phyloP scores from a whole-genome alignment of 306 rosid genomes.

The Quercus variabilis region DNA sequence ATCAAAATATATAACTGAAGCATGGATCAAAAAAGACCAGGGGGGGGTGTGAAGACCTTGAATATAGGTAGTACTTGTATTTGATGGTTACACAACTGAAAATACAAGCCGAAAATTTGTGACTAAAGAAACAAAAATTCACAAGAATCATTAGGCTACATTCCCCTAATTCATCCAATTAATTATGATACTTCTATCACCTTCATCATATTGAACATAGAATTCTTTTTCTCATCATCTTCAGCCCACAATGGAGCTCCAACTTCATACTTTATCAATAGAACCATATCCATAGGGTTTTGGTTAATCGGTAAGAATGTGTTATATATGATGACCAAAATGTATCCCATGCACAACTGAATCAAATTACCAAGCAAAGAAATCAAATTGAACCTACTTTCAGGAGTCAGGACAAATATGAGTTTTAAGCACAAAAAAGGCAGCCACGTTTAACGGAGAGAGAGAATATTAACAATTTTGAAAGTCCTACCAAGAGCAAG shows the following conservation, averaged over 20 bases:
- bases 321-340: background rate
- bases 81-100: background rate
- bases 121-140: background rate
- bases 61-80: background rate
- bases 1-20: conserved; percentile 18
- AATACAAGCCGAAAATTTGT: background rate
- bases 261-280: background rate
- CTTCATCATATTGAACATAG: background rate
- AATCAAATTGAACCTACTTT: background rate
- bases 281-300: background rate
- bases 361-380: background rate
- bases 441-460: background rate
- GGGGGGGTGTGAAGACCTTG: background rate
- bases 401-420: background rate
- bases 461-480: background rate
- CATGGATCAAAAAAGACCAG: background rate
- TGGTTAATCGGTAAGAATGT: background rate
- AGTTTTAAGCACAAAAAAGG: background rate
- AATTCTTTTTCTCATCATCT: background rate
- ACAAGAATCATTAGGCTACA: background rate
- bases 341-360: background rate
- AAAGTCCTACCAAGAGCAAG: background rate
- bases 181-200: background rate
- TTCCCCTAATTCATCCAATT: background rate
- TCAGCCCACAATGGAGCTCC: background rate